Conservation (phyloP, 495 filamentous ascomycete species). For the Neurospora africana region DNA sequence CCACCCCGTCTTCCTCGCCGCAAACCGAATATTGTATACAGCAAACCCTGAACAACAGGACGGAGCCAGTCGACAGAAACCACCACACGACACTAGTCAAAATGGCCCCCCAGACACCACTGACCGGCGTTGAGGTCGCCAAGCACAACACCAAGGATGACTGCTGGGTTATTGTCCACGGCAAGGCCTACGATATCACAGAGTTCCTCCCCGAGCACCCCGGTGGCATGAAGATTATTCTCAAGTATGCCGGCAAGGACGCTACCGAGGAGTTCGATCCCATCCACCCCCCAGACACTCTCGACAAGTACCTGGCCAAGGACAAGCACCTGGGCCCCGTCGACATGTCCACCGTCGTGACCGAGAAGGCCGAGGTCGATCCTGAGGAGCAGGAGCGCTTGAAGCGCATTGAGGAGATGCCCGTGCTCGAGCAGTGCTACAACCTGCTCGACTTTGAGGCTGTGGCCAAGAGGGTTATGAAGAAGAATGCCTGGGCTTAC, state of each 20-base stretch:
- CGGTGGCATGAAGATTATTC: conserved; percentile 66
- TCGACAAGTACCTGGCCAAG: conserved; percentile 71
- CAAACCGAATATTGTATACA: not conserved
- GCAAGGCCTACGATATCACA: conserved; percentile 70
- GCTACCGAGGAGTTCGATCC: conserved; percentile 76
- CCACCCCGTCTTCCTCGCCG: not conserved
- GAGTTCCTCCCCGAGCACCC: conserved; percentile 65
- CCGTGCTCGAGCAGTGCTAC: conserved; percentile 78
- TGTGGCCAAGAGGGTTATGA: conserved; percentile 80
- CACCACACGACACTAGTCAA: not conserved
- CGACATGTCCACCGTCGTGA: conserved; percentile 75
- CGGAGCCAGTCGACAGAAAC: not conserved
- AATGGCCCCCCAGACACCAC: conserved; percentile 19
- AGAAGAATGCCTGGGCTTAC: conserved; percentile 91
- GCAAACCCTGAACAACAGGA: not conserved
- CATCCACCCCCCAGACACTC: conserved; percentile 67
- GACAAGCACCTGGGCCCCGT: conserved; percentile 86
- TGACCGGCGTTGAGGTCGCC: conserved; percentile 53
- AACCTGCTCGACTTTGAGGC: conserved; percentile 93
- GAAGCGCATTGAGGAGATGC: conserved; percentile 68
- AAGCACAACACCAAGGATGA: conserved; percentile 58
- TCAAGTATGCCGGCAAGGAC: conserved; percentile 77
- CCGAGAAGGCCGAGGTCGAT: conserved; percentile 56
- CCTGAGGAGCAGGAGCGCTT: conserved; percentile 70
- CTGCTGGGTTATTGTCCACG: conserved; percentile 73